A percentile compares a stretch with the other conserved stretches of the same genome.
These are phyloP conservation scores for Flaveria sonorensis DNA, from an alignment of 129 eudicot genomes.

Conservation along the genomic window DNA sequence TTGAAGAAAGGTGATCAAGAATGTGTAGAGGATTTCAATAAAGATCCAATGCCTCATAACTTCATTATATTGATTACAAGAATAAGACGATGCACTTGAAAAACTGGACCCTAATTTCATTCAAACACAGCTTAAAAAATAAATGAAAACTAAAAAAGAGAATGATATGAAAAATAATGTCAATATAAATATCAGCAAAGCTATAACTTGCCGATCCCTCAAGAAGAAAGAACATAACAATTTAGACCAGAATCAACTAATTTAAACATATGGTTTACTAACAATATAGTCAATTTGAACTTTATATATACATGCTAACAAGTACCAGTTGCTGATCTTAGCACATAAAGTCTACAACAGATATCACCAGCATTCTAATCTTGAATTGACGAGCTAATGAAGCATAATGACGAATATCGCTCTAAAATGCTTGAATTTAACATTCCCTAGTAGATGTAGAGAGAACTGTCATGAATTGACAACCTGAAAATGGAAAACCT, in stretches of 20 bases:
- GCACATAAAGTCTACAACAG: slow-evolving; percentile 28
- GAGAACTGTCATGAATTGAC: neutral
- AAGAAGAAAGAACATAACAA: slow-evolving; percentile 3
- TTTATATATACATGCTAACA: slow-evolving; percentile 25
- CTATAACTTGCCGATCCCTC: neutral
- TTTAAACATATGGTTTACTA: slow-evolving; percentile 9
- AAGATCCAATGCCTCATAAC: no score
- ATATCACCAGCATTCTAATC: slow-evolving; percentile 20
- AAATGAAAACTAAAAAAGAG: neutral
- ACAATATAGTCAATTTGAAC: slow-evolving; percentile 10
- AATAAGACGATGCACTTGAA: no score
- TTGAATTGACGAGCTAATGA: neutral
- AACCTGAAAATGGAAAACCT: slow-evolving; percentile 13
- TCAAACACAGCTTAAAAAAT: neutral
- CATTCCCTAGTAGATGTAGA: neutral
- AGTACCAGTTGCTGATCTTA: neutral
- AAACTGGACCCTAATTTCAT: no score
- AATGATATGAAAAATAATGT: neutral
- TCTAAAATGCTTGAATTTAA: slow-evolving; percentile 13
- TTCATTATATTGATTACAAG: no score
- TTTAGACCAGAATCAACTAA: slow-evolving; percentile 9
- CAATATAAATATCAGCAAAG: neutral
- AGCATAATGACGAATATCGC: neutral
- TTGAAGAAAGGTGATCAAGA: no score
- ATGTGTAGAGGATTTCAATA: no score